Percentiles rank a stretch among this genome's conserved stretches.
Evolutionary conservation across 345 rosid species (phyloP).

Genomic region (Acer campestre): DNA sequence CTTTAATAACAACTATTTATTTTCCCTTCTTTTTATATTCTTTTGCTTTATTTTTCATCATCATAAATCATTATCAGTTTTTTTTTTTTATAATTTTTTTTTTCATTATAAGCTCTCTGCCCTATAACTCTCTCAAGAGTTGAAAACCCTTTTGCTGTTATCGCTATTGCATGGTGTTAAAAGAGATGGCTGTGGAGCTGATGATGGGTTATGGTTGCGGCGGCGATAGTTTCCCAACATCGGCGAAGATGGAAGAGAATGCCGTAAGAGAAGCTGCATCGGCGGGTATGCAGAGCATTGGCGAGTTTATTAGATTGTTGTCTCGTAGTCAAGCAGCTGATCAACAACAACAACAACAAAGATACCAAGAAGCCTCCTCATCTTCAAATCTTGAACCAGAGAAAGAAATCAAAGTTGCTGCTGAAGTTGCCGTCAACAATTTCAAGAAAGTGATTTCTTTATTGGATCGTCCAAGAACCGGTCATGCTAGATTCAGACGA

Average conservation of each 20-base stretch:
- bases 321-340: constrained; percentile 41
- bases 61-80: background rate
- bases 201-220: constrained; percentile 52
- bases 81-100: background rate
- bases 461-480: constrained; percentile 69
- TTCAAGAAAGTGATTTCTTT: constrained; percentile 78
- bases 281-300: constrained; percentile 82
- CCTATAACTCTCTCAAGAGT: background rate
- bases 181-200: constrained; percentile 65
- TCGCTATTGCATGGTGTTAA: constrained; percentile 18
- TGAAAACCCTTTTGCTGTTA: background rate
- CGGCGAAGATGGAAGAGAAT: constrained; percentile 47
- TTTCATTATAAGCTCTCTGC: background rate
- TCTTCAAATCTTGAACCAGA: constrained; percentile 29
- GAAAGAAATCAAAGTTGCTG: constrained; percentile 55
- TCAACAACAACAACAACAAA: constrained; percentile 14
- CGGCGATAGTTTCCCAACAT: constrained; percentile 30
- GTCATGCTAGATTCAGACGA: constrained; percentile 90
- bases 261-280: constrained; percentile 73
- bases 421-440: constrained; percentile 70
- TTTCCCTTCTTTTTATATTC: background rate
- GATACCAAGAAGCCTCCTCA: constrained; percentile 14
- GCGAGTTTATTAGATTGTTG: constrained; percentile 61
- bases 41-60: background rate
- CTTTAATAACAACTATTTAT: constrained; percentile 13